These are phyloP conservation scores for Aegilops bicornis DNA, from an alignment of 176 grass and related monocot species.

Conservation along the genomic window DNA sequence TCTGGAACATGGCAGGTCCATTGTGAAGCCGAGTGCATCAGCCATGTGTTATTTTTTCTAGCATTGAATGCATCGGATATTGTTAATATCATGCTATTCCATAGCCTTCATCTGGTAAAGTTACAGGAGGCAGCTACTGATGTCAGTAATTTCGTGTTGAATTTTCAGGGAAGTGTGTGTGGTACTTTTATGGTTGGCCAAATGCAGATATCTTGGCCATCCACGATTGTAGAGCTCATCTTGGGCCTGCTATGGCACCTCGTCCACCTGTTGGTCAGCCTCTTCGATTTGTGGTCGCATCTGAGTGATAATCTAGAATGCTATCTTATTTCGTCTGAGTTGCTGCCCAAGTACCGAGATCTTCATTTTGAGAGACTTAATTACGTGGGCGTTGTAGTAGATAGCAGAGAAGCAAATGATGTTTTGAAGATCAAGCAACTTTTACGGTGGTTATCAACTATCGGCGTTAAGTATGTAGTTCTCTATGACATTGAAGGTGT, in stretches of 20 bases:
- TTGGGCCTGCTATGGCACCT: slow-evolving; percentile 55
- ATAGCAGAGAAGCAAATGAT: slow-evolving; percentile 67
- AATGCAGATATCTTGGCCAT: slow-evolving; percentile 44
- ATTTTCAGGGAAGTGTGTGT: neutral
- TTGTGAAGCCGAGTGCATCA: neutral
- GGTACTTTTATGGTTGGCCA: neutral
- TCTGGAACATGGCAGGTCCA: neutral
- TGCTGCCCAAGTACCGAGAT: slow-evolving; percentile 55
- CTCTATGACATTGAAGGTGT: slow-evolving; percentile 84
- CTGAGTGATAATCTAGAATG: slow-evolving; percentile 50
- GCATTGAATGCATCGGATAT: neutral
- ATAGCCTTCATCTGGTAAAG: neutral
- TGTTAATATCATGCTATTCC: neutral
- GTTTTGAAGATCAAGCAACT: slow-evolving; percentile 54
- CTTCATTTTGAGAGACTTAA: slow-evolving; percentile 42
- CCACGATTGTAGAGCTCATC: slow-evolving; percentile 41
- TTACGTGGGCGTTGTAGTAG: slow-evolving; percentile 55
- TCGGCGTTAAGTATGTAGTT: slow-evolving; percentile 52
- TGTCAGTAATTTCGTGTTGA: slow-evolving; percentile 6
- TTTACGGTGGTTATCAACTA: slow-evolving; percentile 50
- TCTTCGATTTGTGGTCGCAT: slow-evolving; percentile 39
- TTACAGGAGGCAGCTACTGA: neutral
- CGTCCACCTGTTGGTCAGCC: slow-evolving; percentile 36
- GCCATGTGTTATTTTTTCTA: neutral
- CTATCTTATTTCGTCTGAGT: slow-evolving; percentile 42